phyloP scores from a whole-genome alignment of 805 yeast species.

The Lachancea waltii region DNA sequence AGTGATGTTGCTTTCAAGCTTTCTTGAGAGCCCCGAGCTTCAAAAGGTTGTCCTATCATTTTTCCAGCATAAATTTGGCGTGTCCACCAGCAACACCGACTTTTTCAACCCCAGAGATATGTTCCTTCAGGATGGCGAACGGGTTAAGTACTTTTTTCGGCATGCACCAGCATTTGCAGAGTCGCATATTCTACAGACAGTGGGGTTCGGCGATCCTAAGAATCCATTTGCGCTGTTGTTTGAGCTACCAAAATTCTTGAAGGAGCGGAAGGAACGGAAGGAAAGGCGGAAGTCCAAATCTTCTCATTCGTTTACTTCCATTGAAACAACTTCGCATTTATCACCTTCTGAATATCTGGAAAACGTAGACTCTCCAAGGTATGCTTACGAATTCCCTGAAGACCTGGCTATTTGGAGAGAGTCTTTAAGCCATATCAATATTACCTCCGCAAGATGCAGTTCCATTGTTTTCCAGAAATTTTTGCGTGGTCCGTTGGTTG shows the following conservation, averaged over 20 bases:
- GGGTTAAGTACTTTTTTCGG: constrained; percentile 63
- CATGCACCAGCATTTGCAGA: constrained; percentile 71
- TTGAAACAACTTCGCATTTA: constrained; percentile 9
- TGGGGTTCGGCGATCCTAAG: constrained; percentile 70
- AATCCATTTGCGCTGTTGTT: constrained; percentile 75
- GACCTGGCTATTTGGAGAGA: constrained; percentile 43
- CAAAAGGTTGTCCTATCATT: constrained; percentile 56
- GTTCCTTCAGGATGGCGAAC: constrained; percentile 32
- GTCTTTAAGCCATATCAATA: constrained; percentile 49
- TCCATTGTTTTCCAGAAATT: constrained; percentile 61
- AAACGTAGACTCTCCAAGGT: constrained; percentile 25
- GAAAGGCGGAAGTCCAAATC: constrained; percentile 44
- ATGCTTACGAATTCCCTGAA: constrained; percentile 21
- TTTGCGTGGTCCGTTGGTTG: constrained; percentile 57
- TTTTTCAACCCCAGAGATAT: constrained; percentile 47
- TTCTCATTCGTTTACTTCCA: constrained; percentile 8
- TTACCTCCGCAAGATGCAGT: constrained; percentile 61
- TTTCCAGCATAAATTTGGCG: constrained; percentile 56
- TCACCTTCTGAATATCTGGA: constrained; percentile 16
- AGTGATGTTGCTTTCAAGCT: constrained; percentile 56
- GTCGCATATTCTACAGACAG: constrained; percentile 65
- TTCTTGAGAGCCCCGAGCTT: constrained; percentile 46
- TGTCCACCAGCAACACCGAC: constrained; percentile 56
- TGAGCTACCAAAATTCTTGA: constrained; percentile 63
- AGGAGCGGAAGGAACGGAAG: constrained; percentile 64